phyloP scores from a whole-genome alignment of 2,329 filamentous ascomycete species.

The Cercospora brassicicola region DNA sequence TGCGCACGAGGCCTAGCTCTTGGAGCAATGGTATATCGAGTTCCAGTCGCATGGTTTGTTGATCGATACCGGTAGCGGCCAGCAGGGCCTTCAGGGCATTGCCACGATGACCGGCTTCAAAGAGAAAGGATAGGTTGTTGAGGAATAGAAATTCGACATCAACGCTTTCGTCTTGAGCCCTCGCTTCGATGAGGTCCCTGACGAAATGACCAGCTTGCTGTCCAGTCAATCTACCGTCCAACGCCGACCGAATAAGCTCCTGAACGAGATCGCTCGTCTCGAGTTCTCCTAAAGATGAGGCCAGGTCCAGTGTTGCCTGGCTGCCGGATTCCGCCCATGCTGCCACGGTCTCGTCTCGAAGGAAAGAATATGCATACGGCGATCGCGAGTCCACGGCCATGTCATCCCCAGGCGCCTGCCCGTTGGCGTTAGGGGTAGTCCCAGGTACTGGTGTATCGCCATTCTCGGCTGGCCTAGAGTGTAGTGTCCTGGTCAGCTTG shows the following conservation, averaged over 20 bases:
- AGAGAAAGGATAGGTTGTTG: slow-evolving; percentile 76
- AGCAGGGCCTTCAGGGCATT: slow-evolving; percentile 66
- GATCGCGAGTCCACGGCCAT: slow-evolving; percentile 17
- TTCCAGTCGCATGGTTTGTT: slow-evolving; percentile 71
- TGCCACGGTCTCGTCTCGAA: slow-evolving; percentile 68
- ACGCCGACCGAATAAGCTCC: slow-evolving; percentile 75
- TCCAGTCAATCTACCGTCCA: slow-evolving; percentile 68
- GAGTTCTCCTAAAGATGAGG: slow-evolving; percentile 64
- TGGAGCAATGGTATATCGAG: slow-evolving; percentile 78
- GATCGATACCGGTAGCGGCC: slow-evolving; percentile 69
- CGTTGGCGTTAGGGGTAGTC: slow-evolving; percentile 15
- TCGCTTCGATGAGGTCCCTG: slow-evolving; percentile 68
- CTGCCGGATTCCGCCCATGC: slow-evolving; percentile 69
- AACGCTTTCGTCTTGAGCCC: slow-evolving; percentile 49
- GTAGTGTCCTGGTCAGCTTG: slow-evolving; percentile 21
- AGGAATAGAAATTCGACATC: slow-evolving; percentile 66
- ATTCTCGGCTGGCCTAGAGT: slow-evolving; percentile 18
- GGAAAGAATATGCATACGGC: slow-evolving; percentile 69
- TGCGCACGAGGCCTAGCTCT: slow-evolving; percentile 74
- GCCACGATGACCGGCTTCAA: slow-evolving; percentile 66
- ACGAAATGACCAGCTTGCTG: slow-evolving; percentile 70
- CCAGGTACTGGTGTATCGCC: slow-evolving; percentile 20
- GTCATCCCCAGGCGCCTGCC: slow-evolving; percentile 12
- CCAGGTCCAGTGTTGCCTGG: slow-evolving; percentile 65
- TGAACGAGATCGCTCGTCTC: slow-evolving; percentile 74